Percentiles rank a stretch among this genome's conserved stretches.
Evolutionary conservation across 2,329 filamentous ascomycete genomes (phyloP).

Genomic region (Aspergillus sp.): DNA sequence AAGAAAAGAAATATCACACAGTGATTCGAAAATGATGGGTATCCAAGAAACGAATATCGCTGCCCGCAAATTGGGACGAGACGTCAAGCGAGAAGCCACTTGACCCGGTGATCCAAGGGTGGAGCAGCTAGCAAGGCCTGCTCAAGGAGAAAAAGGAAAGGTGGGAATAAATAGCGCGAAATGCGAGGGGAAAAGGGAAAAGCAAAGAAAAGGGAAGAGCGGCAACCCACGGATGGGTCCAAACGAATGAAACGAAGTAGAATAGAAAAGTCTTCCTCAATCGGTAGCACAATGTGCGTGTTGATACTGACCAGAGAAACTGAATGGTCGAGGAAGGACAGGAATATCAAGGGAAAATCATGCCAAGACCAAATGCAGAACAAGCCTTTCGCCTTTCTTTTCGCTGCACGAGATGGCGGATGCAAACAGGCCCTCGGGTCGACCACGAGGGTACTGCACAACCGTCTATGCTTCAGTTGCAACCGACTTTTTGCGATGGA

Average conservation of each 20-base stretch:
- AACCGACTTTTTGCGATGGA: conserved; percentile 60
- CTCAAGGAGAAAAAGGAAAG: conserved; percentile 19
- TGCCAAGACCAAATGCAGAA: conserved; percentile 2
- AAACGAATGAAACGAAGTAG: neutral
- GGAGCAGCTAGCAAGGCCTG: conserved; percentile 19
- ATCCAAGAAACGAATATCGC: conserved; percentile 27
- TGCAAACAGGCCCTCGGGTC: conserved; percentile 20
- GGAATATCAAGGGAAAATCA: neutral
- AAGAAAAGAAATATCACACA: conserved; percentile 22
- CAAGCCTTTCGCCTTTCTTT: conserved; percentile 7
- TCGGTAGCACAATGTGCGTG: neutral
- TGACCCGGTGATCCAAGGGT: neutral
- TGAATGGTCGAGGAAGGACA: neutral
- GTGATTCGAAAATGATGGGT: conserved; percentile 28
- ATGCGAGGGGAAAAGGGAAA: conserved; percentile 10
- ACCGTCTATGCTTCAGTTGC: conserved; percentile 27
- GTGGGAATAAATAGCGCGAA: conserved; percentile 10
- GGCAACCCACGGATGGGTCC: conserved; percentile 9
- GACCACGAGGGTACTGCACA: conserved; percentile 2
- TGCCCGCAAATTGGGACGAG: conserved; percentile 18
- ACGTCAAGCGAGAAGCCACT: neutral
- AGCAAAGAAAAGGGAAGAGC: conserved; percentile 8
- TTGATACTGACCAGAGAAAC: neutral
- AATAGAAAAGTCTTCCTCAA: neutral
- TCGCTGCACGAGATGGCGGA: conserved; percentile 9